Percentiles rank a stretch among this genome's conserved stretches.
These are phyloP conservation scores for Epicoccum sorghinum DNA, from an alignment of 2,329 filamentous ascomycete genomes.

Conservation along the genomic window DNA sequence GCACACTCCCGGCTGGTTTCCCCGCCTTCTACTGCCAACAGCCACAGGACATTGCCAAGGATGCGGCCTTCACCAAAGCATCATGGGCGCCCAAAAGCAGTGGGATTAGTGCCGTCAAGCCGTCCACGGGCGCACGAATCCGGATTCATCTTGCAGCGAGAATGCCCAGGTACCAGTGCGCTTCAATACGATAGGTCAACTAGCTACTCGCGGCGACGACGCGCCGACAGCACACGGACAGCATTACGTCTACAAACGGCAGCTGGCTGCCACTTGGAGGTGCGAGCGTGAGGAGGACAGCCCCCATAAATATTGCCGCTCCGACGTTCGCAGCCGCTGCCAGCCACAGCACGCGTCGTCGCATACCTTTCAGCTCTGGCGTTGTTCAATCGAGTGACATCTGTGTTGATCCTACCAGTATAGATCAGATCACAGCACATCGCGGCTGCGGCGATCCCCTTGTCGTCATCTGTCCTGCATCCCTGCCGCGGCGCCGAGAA, in stretches of 20 bases:
- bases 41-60: slow-evolving; percentile 23
- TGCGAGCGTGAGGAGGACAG: slow-evolving; percentile 9
- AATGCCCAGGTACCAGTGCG: slow-evolving; percentile 19
- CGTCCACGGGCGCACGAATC: slow-evolving; percentile 21
- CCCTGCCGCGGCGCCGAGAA: slow-evolving; percentile 16
- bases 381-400: slow-evolving; percentile 2
- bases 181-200: slow-evolving; percentile 23
- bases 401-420: background rate
- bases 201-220: slow-evolving; percentile 21
- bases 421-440: slow-evolving; percentile 1
- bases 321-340: slow-evolving; percentile 14
- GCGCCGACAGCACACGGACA: slow-evolving; percentile 12
- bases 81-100: slow-evolving; percentile 24
- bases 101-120: slow-evolving; percentile 22
- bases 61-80: slow-evolving; percentile 22
- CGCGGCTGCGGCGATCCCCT: slow-evolving; percentile 16
- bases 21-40: slow-evolving; percentile 15
- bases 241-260: slow-evolving; percentile 22
- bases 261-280: slow-evolving; percentile 13
- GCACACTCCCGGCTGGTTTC: slow-evolving; percentile 13
- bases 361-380: background rate
- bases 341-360: slow-evolving; percentile 16
- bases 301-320: slow-evolving; percentile 12
- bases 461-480: slow-evolving; percentile 18
- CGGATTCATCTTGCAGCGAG: slow-evolving; percentile 28